These are phyloP conservation scores for Antitrichia curtipendula DNA, from an alignment of 225 moss, liverwort and hornwort genomes.

Conservation along the genomic window DNA sequence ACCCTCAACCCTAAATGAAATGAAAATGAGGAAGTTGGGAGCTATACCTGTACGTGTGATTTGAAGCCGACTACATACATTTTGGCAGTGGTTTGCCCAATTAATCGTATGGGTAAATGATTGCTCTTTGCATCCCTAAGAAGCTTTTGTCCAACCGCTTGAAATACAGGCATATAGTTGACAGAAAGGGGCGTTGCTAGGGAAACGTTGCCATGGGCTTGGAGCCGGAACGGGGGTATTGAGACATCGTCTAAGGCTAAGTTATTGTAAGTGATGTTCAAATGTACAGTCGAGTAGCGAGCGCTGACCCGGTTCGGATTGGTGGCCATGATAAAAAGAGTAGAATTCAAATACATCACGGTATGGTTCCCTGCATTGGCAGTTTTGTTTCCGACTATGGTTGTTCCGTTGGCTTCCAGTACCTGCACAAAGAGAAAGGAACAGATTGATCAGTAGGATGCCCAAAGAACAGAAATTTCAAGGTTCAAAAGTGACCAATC, in stretches of 20 bases:
- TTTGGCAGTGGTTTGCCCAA: background rate
- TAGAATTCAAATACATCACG: conserved; percentile 21
- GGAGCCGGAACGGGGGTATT: background rate
- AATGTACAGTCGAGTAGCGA: conserved; percentile 5
- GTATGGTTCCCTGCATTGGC: background rate
- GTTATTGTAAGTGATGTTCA: conserved; percentile 15
- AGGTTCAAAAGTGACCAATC: background rate
- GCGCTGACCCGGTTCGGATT: conserved; percentile 14
- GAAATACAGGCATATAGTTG: background rate
- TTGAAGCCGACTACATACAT: conserved; percentile 1
- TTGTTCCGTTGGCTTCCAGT: background rate
- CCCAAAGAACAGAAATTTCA: background rate
- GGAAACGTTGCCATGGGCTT: conserved; percentile 1
- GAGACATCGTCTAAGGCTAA: background rate
- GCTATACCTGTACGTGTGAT: background rate
- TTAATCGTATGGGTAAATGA: background rate
- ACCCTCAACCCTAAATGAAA: background rate
- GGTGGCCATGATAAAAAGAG: conserved; percentile 1
- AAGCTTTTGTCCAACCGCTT: background rate
- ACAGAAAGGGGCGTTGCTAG: conserved; percentile 4
- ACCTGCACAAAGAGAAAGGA: background rate
- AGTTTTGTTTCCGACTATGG: background rate
- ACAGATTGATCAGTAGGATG: background rate
- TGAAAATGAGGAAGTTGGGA: background rate
- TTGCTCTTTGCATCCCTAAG: conserved; percentile 2